phyloP scores from a whole-genome alignment of 495 filamentous ascomycete species.

The Cercophora newfieldiana region DNA sequence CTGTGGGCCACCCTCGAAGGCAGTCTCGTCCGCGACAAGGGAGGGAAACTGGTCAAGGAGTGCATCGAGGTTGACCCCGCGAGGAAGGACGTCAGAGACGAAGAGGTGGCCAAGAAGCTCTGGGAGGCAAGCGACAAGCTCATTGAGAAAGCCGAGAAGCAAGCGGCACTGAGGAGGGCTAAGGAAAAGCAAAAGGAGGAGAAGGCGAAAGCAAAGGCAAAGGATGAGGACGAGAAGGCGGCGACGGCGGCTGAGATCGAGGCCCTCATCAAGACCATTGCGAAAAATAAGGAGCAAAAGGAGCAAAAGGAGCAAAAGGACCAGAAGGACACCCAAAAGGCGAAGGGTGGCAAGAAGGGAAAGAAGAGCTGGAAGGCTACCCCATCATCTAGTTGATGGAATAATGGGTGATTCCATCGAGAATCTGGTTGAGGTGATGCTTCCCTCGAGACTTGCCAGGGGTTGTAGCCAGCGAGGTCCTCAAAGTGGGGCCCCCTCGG shows the following conservation, averaged over 20 bases:
- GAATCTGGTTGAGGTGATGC: too few relatives aligned
- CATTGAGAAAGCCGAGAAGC: slow-evolving; percentile 80
- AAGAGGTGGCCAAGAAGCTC: slow-evolving; percentile 73
- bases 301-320: slow-evolving; percentile 21
- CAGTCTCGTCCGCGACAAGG: slow-evolving; percentile 57
- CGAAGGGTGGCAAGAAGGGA: slow-evolving; percentile 31
- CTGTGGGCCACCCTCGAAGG: slow-evolving; percentile 83
- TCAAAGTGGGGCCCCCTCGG: slow-evolving; percentile 22
- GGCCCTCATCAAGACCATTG: slow-evolving; percentile 40
- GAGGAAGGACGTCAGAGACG: slow-evolving; percentile 73
- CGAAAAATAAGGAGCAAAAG: slow-evolving; percentile 45
- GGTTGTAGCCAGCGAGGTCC: not conserved
- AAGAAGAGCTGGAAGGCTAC: slow-evolving; percentile 20
- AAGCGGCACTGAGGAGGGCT: slow-evolving; percentile 75
- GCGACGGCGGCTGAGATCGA: slow-evolving; percentile 44
- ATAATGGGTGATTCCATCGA: too few relatives aligned
- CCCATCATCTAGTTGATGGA: slow-evolving; percentile 8
- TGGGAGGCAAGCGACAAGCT: slow-evolving; percentile 88
- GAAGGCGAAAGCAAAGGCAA: slow-evolving; percentile 42
- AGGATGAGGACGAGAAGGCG: slow-evolving; percentile 34
- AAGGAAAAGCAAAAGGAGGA: slow-evolving; percentile 50
- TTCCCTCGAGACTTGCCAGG: not conserved
- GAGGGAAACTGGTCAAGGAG: slow-evolving; percentile 81
- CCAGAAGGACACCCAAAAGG: slow-evolving; percentile 32
- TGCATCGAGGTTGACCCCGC: slow-evolving; percentile 72